These are phyloP conservation scores for Fusarium sp. DNA, from an alignment of 2,329 filamentous ascomycete species.

Conservation along the genomic window DNA sequence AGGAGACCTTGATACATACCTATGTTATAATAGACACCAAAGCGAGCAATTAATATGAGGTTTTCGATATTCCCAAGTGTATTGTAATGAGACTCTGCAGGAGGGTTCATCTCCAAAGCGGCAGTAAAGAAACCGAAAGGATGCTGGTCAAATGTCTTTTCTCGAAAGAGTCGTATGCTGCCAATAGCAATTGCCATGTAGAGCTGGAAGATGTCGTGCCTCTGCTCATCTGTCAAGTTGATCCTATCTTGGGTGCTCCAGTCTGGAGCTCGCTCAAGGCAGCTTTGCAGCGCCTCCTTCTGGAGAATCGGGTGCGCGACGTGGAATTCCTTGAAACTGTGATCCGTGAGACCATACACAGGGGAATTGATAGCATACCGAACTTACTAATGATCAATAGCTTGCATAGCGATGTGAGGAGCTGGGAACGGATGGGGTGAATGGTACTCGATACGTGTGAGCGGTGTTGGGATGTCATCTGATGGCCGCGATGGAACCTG, in stretches of 20 bases:
- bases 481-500: neutral
- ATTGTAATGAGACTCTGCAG: neutral
- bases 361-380: no score
- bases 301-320: neutral
- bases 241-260: neutral
- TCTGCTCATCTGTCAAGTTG: neutral
- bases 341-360: neutral
- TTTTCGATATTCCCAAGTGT: neutral
- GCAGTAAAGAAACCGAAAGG: neutral
- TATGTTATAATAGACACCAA: neutral
- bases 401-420: neutral
- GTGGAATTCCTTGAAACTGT: neutral
- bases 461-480: neutral
- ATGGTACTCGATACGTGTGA: neutral
- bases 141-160: neutral
- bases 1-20: no score
- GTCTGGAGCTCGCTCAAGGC: neutral
- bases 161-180: neutral
- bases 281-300: neutral
- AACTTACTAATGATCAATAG: neutral
- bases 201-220: neutral
- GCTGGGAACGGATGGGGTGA: neutral
- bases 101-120: neutral
- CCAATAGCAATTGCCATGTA: neutral
- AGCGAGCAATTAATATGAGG: neutral